phyloP scores from a whole-genome alignment of 352 stramenopile species.

The Bremia lactucae region DNA sequence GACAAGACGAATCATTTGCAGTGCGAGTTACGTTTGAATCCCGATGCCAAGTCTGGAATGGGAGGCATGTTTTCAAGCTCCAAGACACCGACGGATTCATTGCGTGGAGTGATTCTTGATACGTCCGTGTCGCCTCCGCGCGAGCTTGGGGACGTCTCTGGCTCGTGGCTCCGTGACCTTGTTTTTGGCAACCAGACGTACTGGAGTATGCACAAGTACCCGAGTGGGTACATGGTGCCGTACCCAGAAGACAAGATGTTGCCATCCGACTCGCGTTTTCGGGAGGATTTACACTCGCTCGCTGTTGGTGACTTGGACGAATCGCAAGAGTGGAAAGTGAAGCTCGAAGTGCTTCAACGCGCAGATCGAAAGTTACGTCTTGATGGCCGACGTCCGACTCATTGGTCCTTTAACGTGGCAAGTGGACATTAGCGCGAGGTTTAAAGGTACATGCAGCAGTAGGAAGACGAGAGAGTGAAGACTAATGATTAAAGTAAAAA shows the following conservation, averaged over 20 bases:
- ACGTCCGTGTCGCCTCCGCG: conserved; percentile 31
- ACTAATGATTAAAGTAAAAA: no score
- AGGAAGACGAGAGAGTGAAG: no score
- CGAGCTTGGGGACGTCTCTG: conserved; percentile 61
- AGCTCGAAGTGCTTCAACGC: conserved; percentile 68
- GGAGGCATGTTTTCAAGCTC: conserved; percentile 69
- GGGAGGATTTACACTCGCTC: conserved; percentile 64
- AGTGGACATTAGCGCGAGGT: conserved; percentile 34
- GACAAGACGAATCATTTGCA: conserved; percentile 60
- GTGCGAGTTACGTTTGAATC: conserved; percentile 74
- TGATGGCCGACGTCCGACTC: conserved; percentile 62
- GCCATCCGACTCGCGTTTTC: conserved; percentile 55
- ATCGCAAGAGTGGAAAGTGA: conserved; percentile 80
- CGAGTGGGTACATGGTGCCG: conserved; percentile 51
- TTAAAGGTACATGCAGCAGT: no score
- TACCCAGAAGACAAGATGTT: conserved; percentile 51
- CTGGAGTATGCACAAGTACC: conserved; percentile 53
- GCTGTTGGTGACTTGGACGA: conserved; percentile 57
- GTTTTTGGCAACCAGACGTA: conserved; percentile 57
- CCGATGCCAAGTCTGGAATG: conserved; percentile 82
- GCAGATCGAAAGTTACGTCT: conserved; percentile 65
- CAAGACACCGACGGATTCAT: conserved; percentile 66
- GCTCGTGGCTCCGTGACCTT: conserved; percentile 74
- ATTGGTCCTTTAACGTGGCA: conserved; percentile 48
- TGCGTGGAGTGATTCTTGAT: conserved; percentile 61